Percentiles rank a stretch among this genome's conserved stretches.
These are phyloP conservation scores for Dichomitus squalens DNA, from an alignment of 1,284 basidiomycete genomes.

Conservation along the genomic window DNA sequence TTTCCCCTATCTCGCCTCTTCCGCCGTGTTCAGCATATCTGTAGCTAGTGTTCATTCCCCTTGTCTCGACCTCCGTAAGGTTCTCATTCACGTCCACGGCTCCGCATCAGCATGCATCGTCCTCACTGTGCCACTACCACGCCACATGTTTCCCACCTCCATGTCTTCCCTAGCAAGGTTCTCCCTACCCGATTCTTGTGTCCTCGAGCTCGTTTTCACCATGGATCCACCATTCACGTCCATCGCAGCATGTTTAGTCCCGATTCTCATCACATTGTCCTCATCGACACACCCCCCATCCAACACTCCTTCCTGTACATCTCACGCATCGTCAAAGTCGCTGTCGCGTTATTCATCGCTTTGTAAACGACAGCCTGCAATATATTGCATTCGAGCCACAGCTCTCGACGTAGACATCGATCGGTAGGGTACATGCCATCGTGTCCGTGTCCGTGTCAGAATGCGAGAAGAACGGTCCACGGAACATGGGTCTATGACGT, in stretches of 20 bases:
- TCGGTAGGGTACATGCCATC: background rate
- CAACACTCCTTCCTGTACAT: constrained; percentile 2
- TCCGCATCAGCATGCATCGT: constrained; percentile 18
- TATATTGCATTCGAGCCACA: constrained; percentile 14
- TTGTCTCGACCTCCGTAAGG: background rate
- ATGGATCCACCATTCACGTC: background rate
- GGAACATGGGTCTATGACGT: background rate
- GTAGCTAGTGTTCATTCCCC: constrained; percentile 1
- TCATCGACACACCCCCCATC: background rate
- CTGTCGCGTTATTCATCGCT: constrained; percentile 22
- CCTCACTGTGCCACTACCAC: constrained; percentile 19
- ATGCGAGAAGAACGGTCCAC: background rate
- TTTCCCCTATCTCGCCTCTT: background rate
- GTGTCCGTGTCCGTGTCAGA: background rate
- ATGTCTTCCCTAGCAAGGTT: constrained; percentile 21
- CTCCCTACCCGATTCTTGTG: background rate
- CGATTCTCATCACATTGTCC: background rate
- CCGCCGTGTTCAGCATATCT: background rate
- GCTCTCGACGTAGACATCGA: background rate
- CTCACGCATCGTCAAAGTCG: constrained; percentile 18
- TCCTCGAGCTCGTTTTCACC: constrained; percentile 1
- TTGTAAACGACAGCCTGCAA: constrained; percentile 19
- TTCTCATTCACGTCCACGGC: constrained; percentile 8
- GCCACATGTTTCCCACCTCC: constrained; percentile 8
- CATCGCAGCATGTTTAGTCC: background rate